phyloP scores from a whole-genome alignment of 257 asterid species.

The Rubia yunnanensis region DNA sequence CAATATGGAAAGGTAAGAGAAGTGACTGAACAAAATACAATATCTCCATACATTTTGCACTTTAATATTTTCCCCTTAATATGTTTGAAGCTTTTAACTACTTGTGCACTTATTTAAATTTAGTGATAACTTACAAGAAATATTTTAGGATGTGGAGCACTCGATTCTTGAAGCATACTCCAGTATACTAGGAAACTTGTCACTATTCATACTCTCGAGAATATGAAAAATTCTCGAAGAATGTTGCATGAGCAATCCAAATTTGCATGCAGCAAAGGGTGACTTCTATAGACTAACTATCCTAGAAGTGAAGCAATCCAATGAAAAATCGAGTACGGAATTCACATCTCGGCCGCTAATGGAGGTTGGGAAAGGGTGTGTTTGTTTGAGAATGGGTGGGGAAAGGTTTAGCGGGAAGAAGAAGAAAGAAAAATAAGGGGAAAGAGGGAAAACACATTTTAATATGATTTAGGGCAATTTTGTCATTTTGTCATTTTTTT shows the following conservation, averaged over 20 bases:
- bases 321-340: slow-evolving; percentile 59
- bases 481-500: no score
- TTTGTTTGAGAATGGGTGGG: no score
- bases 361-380: no score
- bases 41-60: neutral
- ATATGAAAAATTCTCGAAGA: slow-evolving; percentile 75
- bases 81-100: neutral
- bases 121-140: neutral
- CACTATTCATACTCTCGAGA: slow-evolving; percentile 66
- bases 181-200: slow-evolving; percentile 62
- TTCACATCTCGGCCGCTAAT: slow-evolving; percentile 74
- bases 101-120: neutral
- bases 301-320: slow-evolving; percentile 54
- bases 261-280: slow-evolving; percentile 54
- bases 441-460: no score
- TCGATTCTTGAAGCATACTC: slow-evolving; percentile 90
- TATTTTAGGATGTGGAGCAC: slow-evolving; percentile 64
- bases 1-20: slow-evolving; percentile 78
- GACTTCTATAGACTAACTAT: slow-evolving; percentile 59
- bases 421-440: no score
- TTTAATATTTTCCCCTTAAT: neutral
- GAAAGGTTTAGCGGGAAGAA: no score
- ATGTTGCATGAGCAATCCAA: slow-evolving; percentile 69
- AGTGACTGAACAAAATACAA: no score
- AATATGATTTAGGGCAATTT: no score